Conservation (phyloP, 257 asterid genomes). For the Perilla frutescens region DNA sequence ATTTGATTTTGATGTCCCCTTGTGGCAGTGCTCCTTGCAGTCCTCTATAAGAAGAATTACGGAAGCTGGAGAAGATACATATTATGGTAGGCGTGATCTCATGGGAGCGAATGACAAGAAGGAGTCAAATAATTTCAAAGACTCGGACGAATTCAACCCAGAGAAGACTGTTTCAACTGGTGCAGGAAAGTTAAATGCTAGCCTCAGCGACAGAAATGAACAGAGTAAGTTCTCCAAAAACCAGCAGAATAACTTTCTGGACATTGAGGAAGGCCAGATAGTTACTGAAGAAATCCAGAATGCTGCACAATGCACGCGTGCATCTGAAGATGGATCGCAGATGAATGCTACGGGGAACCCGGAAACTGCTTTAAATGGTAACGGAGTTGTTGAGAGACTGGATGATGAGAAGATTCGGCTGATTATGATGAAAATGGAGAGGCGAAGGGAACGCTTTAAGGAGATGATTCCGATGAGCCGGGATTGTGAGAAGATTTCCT, state of each 20-base stretch:
- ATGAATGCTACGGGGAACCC: constrained; percentile 21
- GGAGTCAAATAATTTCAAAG: constrained; percentile 34
- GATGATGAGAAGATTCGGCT: constrained; percentile 54
- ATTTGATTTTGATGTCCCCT: constrained; percentile 51
- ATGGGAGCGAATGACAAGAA: constrained; percentile 39
- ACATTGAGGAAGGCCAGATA: constrained; percentile 73
- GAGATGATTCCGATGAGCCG: constrained; percentile 42
- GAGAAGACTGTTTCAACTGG: constrained; percentile 30
- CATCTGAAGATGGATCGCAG: constrained; percentile 26
- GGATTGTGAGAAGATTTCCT: constrained; percentile 41
- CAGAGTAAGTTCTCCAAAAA: constrained; percentile 30
- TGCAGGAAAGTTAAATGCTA: constrained; percentile 14
- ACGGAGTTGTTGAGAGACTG: constrained; percentile 34
- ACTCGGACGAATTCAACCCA: constrained; percentile 12
- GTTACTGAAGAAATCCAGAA: constrained; percentile 42
- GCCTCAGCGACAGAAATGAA: constrained; percentile 35
- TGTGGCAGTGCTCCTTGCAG: constrained; percentile 56
- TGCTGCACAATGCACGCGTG: constrained; percentile 18
- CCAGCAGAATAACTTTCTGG: constrained; percentile 43
- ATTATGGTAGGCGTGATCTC: constrained; percentile 37
- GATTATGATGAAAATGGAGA: constrained; percentile 70
- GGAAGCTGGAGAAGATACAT: constrained; percentile 45
- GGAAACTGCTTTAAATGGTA: constrained; percentile 30
- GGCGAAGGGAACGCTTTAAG: constrained; percentile 62
- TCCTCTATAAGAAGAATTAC: constrained; percentile 51